A percentile compares a stretch with the other conserved stretches of the same genome.
Evolutionary conservation across 768 basidiomycete species (phyloP).

Genomic region (Russula virescens): DNA sequence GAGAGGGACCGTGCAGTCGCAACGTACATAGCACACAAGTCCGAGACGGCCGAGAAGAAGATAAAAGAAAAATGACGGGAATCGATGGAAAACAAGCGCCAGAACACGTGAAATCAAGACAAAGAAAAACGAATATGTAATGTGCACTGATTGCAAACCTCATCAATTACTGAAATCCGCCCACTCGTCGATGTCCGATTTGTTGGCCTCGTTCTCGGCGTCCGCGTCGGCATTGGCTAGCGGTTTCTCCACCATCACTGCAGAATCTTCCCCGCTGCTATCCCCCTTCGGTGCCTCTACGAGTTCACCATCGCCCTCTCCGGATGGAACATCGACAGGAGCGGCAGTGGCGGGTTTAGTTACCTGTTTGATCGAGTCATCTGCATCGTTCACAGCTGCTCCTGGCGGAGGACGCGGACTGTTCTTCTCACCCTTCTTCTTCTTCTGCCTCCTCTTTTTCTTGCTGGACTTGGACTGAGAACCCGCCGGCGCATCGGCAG

Average conservation of each 20-base stretch:
- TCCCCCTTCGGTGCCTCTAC: slow-evolving; percentile 3
- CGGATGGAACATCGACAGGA: slow-evolving; percentile 9
- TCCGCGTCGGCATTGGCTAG: not conserved
- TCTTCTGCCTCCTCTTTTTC: not conserved
- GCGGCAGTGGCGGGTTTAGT: not conserved
- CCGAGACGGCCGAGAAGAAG: not conserved
- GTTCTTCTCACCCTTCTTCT: slow-evolving; percentile 20
- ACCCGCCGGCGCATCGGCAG: not conserved
- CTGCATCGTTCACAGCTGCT: not conserved
- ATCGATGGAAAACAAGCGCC: not conserved
- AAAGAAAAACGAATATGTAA: not conserved
- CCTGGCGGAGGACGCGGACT: slow-evolving; percentile 2
- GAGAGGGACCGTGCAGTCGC: not conserved
- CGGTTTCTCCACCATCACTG: not conserved
- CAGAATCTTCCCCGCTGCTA: slow-evolving; percentile 8
- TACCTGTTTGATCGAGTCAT: slow-evolving; percentile 14
- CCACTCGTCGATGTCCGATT: not conserved
- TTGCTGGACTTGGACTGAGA: rapidly evolving
- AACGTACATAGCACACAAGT: not conserved
- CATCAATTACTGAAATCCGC: too few relatives aligned
- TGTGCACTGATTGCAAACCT: not conserved
- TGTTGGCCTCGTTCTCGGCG: too few relatives aligned
- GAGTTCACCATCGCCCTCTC: slow-evolving; percentile 13
- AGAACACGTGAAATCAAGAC: not conserved
- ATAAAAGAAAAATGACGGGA: not conserved